These are phyloP conservation scores for Aspergillus tubingensis DNA, from an alignment of 2,329 filamentous ascomycete species.

Conservation along the genomic window DNA sequence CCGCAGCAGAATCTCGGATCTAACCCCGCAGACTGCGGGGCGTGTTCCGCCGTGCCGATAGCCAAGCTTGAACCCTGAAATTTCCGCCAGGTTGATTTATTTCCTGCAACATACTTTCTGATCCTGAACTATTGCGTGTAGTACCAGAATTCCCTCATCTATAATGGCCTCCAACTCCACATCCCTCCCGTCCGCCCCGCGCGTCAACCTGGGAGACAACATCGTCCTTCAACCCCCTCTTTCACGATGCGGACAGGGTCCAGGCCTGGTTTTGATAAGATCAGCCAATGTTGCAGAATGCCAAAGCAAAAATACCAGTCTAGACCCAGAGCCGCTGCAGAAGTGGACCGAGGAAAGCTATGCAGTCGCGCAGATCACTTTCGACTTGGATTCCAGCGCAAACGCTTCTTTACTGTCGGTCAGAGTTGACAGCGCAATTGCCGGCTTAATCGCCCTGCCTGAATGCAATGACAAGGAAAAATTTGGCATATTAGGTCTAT, in stretches of 20 bases:
- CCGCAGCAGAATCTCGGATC: not conserved
- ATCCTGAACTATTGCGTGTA: not conserved
- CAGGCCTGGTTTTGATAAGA: constrained; percentile 51
- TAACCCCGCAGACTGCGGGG: not conserved
- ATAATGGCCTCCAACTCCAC: constrained; percentile 11
- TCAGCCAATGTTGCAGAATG: constrained; percentile 33
- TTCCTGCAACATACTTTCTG: not conserved
- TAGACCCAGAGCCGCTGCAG: constrained; percentile 57
- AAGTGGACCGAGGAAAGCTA: constrained; percentile 76
- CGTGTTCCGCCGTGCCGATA: not conserved
- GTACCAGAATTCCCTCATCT: not conserved
- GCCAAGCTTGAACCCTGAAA: not conserved
- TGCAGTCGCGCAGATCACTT: constrained; percentile 57
- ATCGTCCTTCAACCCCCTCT: constrained; percentile 44
- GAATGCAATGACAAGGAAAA: constrained; percentile 29
- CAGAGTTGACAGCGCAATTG: constrained; percentile 14
- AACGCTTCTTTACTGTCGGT: constrained; percentile 17
- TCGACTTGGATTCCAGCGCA: constrained; percentile 14
- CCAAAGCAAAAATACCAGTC: constrained; percentile 37
- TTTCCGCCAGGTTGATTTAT: not conserved
- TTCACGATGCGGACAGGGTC: constrained; percentile 52
- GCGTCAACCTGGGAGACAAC: constrained; percentile 10
- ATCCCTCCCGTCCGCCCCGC: constrained; percentile 8
- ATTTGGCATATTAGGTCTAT: constrained; percentile 27
- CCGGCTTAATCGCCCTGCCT: constrained; percentile 18